Evolutionary conservation across 352 stramenopile species (phyloP).

Genomic region (Saprolegnia parasitica): DNA sequence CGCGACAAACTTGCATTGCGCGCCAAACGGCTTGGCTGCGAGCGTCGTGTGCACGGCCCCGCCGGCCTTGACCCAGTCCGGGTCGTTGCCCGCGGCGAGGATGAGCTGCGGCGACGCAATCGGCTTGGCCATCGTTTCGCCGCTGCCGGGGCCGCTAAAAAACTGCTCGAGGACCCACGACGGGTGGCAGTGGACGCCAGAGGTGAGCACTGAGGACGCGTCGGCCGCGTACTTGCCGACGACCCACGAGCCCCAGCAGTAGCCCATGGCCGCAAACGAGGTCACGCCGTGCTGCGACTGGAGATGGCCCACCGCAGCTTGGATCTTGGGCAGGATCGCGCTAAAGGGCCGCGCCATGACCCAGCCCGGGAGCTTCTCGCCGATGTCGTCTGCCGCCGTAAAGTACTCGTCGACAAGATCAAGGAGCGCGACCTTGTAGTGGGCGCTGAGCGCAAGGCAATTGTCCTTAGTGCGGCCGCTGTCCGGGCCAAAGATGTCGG

Average conservation of each 20-base stretch:
- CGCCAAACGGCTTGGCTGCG: background rate
- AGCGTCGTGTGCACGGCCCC: conserved; percentile 75
- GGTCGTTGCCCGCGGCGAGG: conserved; percentile 61
- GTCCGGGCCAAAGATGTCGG: conserved; percentile 75
- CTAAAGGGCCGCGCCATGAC: conserved; percentile 20
- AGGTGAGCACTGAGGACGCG: background rate
- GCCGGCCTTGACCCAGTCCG: conserved; percentile 56
- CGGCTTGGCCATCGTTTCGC: conserved; percentile 60
- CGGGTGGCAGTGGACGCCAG: conserved; percentile 66
- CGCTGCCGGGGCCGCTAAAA: conserved; percentile 57
- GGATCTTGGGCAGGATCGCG: conserved; percentile 50
- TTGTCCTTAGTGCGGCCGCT: conserved; percentile 77
- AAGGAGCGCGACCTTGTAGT: conserved; percentile 71
- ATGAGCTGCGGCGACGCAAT: conserved; percentile 75
- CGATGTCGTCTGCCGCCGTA: conserved; percentile 29
- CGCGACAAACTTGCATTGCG: background rate
- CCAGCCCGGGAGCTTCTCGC: conserved; percentile 32
- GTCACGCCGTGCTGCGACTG: conserved; percentile 54
- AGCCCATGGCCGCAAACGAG: conserved; percentile 68
- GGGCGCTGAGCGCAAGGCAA: conserved; percentile 61
- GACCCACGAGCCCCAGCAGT: conserved; percentile 81
- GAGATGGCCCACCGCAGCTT: conserved; percentile 68
- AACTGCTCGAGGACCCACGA: conserved; percentile 76
- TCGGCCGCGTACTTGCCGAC: conserved; percentile 36
- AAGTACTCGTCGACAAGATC: conserved; percentile 69